phyloP scores from a whole-genome alignment of 305 asterid genomes.

The Solanum hybrid region DNA sequence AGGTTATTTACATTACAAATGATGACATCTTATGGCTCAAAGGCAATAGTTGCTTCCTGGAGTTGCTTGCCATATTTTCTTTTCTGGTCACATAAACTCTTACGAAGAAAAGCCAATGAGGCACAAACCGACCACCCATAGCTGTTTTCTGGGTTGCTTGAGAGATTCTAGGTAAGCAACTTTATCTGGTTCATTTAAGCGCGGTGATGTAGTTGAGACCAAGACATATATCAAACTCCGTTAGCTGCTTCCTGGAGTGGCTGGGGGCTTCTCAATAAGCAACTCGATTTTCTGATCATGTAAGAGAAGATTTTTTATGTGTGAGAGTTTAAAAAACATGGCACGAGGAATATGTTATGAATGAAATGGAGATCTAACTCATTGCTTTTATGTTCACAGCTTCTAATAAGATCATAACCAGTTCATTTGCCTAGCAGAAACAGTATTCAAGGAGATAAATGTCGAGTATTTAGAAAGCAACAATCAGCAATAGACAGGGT shows the following conservation, averaged over 20 bases:
- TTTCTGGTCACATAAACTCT: not conserved
- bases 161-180: not conserved
- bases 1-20: not conserved
- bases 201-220: not conserved
- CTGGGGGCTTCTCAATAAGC: constrained; percentile 44
- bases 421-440: not conserved
- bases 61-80: not conserved
- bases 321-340: not conserved
- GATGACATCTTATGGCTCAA: not conserved
- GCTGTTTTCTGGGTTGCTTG: not conserved
- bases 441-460: not conserved
- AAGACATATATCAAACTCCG: not conserved
- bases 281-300: constrained; percentile 49
- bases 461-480: not conserved
- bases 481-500: not conserved
- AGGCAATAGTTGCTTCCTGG: not conserved
- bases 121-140: not conserved
- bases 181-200: not conserved
- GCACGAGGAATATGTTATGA: not conserved
- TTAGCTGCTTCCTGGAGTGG: constrained; percentile 4
- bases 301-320: not conserved
- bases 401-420: not conserved
- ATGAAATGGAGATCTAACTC: not conserved
- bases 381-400: not conserved
- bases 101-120: not conserved